Percentiles rank a stretch among this genome's conserved stretches.
Conservation (phyloP, 2,329 filamentous ascomycete genomes). For the Exophiala sideris region DNA sequence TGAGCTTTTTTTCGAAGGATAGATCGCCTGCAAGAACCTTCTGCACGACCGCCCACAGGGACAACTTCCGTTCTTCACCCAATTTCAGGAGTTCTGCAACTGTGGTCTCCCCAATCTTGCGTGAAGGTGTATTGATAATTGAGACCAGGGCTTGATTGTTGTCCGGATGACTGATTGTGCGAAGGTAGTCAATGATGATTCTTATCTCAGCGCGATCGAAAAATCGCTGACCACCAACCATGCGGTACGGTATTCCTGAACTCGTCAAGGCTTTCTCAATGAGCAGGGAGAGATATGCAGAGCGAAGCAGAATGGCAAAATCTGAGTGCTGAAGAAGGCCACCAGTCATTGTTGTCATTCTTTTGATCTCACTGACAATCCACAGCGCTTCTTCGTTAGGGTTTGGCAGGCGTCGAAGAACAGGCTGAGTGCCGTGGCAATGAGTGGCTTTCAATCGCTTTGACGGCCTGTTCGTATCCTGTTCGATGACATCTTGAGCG, state of each 20-base stretch:
- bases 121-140: slow-evolving; percentile 78
- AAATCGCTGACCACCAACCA: slow-evolving; percentile 88
- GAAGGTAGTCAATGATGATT: slow-evolving; percentile 79
- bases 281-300: slow-evolving; percentile 75
- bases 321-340: slow-evolving; percentile 70
- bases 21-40: slow-evolving; percentile 52
- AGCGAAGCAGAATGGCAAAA: slow-evolving; percentile 82
- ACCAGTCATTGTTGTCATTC: slow-evolving; percentile 68
- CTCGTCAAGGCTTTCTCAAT: slow-evolving; percentile 80
- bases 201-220: slow-evolving; percentile 91
- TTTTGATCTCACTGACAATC: slow-evolving; percentile 80
- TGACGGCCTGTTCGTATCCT: slow-evolving; percentile 74
- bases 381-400: slow-evolving; percentile 75
- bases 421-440: slow-evolving; percentile 72
- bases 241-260: slow-evolving; percentile 79
- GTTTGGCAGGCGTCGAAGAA: slow-evolving; percentile 70
- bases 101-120: slow-evolving; percentile 77
- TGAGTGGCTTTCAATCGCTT: slow-evolving; percentile 80
- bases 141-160: slow-evolving; percentile 83
- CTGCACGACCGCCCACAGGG: slow-evolving; percentile 74
- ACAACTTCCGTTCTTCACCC: slow-evolving; percentile 65
- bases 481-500: slow-evolving; percentile 83
- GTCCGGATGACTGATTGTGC: slow-evolving; percentile 76
- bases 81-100: slow-evolving; percentile 71
- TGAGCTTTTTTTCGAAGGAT: slow-evolving; percentile 53